Base-by-base conservation (phyloP, 768 basidiomycete genomes). In the Gloeophyllum trabeum region DNA sequence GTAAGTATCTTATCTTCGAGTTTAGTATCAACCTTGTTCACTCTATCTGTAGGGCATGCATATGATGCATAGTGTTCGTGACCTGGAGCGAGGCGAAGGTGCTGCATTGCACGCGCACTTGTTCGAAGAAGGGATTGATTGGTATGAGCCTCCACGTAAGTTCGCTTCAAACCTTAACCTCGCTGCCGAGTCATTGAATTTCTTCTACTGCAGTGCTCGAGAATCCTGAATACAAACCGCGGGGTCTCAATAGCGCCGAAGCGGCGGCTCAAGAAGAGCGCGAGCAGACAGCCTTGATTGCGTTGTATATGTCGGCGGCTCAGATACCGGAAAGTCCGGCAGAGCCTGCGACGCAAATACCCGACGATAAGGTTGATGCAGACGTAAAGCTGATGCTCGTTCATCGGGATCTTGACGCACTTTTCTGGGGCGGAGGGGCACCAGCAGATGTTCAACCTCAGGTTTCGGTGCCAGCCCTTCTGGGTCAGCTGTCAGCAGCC, bases 51-150 rank as follows among this genome's bases (percentile, higher is more conserved):
- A 91, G 87, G 83, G 80, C 64, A 65, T 70, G 58, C 80, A 82
- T 66, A 65, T 69, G 55, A 53, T 67, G 49, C 81, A 84, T 63
- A 83, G 70, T 66, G 60, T 84, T 50, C 86, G 86, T 57, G 87
- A 89, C 63, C 69, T 91, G 67, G 88, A 91, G 64, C 75, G 84
- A 58, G 82, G 76, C 58, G 89, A 90, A 60, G 88, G 88, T 39
- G 85, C 84, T 43, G 85, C 88, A 41, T 58, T 91, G 52, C 87
- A 90, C 56, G 75, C 77, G 47, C 81, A 79, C 57, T 54, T 85
- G 47, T 90, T 90, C 60, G 88, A 90, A 64, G 88, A 90, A 65
- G 70, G 76, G 44, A 67, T 88, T 50, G 89, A 91, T 66, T 91
- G 87, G 87, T 67, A 66, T 54, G 89, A 91, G 55, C 87, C 85